These are phyloP conservation scores for Scedosporium dehoogii DNA, from an alignment of 2,329 filamentous ascomycete genomes.

Conservation along the genomic window DNA sequence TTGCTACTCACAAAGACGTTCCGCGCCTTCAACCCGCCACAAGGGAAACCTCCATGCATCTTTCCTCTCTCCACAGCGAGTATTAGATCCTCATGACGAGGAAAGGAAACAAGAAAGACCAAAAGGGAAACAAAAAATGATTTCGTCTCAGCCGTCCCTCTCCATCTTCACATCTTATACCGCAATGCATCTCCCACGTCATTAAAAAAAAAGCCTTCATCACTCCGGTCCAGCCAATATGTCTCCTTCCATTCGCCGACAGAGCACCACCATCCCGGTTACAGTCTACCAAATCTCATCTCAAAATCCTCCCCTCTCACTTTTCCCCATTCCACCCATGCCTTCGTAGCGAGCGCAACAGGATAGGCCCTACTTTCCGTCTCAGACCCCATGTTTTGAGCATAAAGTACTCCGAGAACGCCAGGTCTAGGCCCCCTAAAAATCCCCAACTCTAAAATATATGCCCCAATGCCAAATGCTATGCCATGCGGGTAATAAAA, in stretches of 20 bases:
- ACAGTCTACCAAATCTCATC: too few species aligned
- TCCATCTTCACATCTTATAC: too few species aligned
- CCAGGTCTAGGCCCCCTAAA: constrained; percentile 2
- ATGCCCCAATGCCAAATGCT: constrained; percentile 2
- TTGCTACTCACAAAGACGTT: too few species aligned
- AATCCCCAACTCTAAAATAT: constrained; percentile 2
- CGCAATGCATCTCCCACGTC: background rate
- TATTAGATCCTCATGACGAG: too few species aligned
- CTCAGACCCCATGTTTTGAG: background rate
- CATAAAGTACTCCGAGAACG: constrained; percentile 6
- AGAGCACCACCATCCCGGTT: too few species aligned
- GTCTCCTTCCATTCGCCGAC: background rate
- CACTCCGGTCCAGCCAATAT: background rate
- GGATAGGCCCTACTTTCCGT: constrained; percentile 5
- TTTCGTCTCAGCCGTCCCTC: background rate
- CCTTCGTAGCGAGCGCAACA: constrained; percentile 6
- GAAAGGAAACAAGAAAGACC: background rate
- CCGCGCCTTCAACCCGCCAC: too few species aligned
- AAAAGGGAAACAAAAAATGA: background rate
- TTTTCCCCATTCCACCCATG: background rate
- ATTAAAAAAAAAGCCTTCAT: background rate
- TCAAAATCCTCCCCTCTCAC: background rate
- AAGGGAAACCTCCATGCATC: too few species aligned
- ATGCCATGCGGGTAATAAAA: constrained; percentile 1
- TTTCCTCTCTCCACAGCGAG: too few species aligned